Evolutionary conservation across 495 filamentous ascomycete genomes (phyloP), one percentile per base, ranked within the genome.

Genomic region (Trichocladium antarcticum): DNA sequence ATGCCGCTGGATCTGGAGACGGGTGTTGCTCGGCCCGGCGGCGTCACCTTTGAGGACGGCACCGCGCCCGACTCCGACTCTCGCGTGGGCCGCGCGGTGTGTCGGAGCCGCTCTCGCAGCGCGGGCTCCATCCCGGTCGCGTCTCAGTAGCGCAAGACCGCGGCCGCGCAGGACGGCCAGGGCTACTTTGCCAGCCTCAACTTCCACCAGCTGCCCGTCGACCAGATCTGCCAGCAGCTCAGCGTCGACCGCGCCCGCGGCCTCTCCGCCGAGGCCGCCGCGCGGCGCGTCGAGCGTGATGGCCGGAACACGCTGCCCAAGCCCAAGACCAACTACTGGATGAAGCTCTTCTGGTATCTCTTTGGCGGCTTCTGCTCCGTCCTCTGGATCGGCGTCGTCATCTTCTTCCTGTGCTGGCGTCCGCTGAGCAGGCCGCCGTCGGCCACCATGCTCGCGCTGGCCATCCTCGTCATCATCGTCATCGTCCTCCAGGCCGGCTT

Each of bases 351-450:
- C 14, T 20, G 39, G 15, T 68, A 68, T 39, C 15, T 68, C 47
- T 68, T 68, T 52, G 62, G 62, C 22, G 65, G 65, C 32, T 68
- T 68, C 51, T 63, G 65, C 42, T 63, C 65, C 5, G 57, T 68
- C 20, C 57, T 68, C 17, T 63, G 60, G 56, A 42, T 65, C 35
- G 65, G 57, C 24, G 60, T 61, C 20, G 55, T 68, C 42, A 50
- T 68, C 49, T 63, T 68, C 54, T 68, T 68, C 54, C 42, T 68
- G 45, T 61, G 57, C 47, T 68, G 65, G 63, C 46, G 45, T 12
- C 65, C 65, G n/a, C 60, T 68, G 31, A 58, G 65, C 24, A 47
- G 60, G 27, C 63, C 63, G 14, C 65, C 65, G 0, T 47, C 55
- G 5, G 16, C 55, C 7, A 54, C 59, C 41, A 68, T 66, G 47